Percentiles rank a stretch among this genome's conserved stretches.
phyloP scores from a whole-genome alignment of 805 yeast genomes.

The Ascoidea asiatica region DNA sequence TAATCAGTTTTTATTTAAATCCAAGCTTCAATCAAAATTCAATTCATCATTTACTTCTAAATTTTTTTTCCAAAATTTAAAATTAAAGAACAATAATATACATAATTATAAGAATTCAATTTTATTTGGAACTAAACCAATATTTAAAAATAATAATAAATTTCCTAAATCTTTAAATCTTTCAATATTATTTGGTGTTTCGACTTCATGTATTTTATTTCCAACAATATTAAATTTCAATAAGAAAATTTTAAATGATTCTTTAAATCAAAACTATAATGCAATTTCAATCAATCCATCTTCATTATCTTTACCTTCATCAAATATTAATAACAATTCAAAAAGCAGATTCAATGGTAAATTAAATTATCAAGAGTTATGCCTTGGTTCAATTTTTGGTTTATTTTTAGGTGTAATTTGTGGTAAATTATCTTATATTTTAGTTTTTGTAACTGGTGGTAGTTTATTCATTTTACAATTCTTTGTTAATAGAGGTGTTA shows the following conservation, averaged over 20 bases:
- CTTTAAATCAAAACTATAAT: background rate
- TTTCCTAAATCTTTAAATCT: no score
- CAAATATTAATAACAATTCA: no score
- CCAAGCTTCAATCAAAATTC: no score
- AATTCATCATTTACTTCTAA: no score
- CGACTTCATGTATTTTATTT: background rate
- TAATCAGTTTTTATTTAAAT: no score
- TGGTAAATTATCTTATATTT: constrained; percentile 42
- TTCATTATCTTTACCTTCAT: background rate
- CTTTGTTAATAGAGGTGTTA: constrained; percentile 40
- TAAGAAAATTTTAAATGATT: background rate
- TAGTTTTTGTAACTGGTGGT: constrained; percentile 36
- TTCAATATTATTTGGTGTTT: background rate
- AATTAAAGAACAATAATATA: no score
- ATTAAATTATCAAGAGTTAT: constrained; percentile 41
- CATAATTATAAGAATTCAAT: no score
- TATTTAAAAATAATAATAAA: no score
- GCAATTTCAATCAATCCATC: background rate
- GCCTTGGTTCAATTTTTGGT: constrained; percentile 50
- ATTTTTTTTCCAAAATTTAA: no score
- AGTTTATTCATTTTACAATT: constrained; percentile 30
- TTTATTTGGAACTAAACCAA: no score
- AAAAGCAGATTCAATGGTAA: constrained; percentile 19
- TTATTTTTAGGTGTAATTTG: constrained; percentile 40
- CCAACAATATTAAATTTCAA: background rate